Base-by-base conservation (phyloP, 1,284 basidiomycete genomes). In the Dichomitus squalens region DNA sequence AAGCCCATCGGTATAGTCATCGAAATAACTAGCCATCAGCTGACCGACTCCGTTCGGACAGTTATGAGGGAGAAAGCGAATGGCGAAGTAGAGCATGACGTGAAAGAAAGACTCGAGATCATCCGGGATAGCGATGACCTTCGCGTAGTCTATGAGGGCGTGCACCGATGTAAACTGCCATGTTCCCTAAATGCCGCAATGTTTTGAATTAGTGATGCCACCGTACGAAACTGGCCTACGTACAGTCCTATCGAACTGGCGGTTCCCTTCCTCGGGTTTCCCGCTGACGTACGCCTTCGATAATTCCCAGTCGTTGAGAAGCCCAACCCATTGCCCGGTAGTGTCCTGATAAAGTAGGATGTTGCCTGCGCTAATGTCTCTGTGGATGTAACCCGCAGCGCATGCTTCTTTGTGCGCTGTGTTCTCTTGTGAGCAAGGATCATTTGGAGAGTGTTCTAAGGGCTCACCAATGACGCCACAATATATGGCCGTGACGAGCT, bases 101-200 rank as follows among this genome's bases (percentile, higher is more conserved):
- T 57, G 60, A 25, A 62, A 40, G 40, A 62, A 21, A 0, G 57
- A 52, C 41, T 62, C 60, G 21, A 60, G 52, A 21, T 60, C 59
- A 21, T 60, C 59, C 27, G 41, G 33, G 9, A 52, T 14, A 14
- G 25, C 20, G 27, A 57, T 47, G 4, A n/a, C 12, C 14, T 49
- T 43, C 8, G 4, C 8, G 0, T 8, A 20, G 7, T 57, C 23
- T 16, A 56, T 51, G 6, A 54, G 46, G 1, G 46, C 52, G 11
- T 55, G 33, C 3, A 20, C 52, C 2, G 61, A 59, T 27, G 55
- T 18, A 29, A 57, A 63, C 11, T 57, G 57, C 49, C 52, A 53
- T 2, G 61, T 63, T 0, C 60, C 60, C 54, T 61, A 35, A 2
- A 11, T n/a, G n/a, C n/a, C n/a, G n/a, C n/a, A n/a, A n/a, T n/a